These are phyloP conservation scores for Zygosaccharomyces pseudobailii DNA, from an alignment of 1,139 yeast genomes.

Conservation along the genomic window DNA sequence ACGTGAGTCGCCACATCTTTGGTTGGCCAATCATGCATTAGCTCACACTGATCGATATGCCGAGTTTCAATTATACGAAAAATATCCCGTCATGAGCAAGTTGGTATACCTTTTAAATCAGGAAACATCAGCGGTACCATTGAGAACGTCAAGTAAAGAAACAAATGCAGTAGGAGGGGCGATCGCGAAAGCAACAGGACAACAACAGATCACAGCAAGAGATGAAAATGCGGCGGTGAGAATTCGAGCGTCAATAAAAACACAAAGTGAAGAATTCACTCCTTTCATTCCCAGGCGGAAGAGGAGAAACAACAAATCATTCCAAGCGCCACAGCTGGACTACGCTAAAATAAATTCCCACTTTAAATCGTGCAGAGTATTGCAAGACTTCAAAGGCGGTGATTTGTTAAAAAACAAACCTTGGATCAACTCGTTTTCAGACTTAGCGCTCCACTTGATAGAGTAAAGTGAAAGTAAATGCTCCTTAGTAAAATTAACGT, in stretches of 20 bases:
- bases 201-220: too few relatives aligned
- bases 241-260: neutral
- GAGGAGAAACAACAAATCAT: conserved; percentile 31
- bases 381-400: conserved; percentile 27
- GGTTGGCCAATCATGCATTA: conserved; percentile 47
- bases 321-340: conserved; percentile 36
- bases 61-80: conserved; percentile 38
- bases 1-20: conserved; percentile 35
- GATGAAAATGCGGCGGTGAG: too few relatives aligned
- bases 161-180: too few relatives aligned
- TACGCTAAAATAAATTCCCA: conserved; percentile 38
- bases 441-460: conserved; percentile 43
- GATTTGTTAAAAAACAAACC: conserved; percentile 21
- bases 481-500: neutral
- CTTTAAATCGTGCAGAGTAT: conserved; percentile 31
- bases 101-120: conserved; percentile 34
- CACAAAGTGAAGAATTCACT: conserved; percentile 27
- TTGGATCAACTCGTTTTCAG: conserved; percentile 55
- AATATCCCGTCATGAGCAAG: conserved; percentile 42
- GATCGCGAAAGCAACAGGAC: too few relatives aligned
- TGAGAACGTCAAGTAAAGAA: too few relatives aligned
- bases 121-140: neutral
- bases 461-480: neutral
- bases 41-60: conserved; percentile 52
- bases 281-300: conserved; percentile 28